Percentiles rank a stretch among this genome's conserved stretches.
phyloP scores from a whole-genome alignment of 352 stramenopile genomes.

The Phytophthora crassamura region DNA sequence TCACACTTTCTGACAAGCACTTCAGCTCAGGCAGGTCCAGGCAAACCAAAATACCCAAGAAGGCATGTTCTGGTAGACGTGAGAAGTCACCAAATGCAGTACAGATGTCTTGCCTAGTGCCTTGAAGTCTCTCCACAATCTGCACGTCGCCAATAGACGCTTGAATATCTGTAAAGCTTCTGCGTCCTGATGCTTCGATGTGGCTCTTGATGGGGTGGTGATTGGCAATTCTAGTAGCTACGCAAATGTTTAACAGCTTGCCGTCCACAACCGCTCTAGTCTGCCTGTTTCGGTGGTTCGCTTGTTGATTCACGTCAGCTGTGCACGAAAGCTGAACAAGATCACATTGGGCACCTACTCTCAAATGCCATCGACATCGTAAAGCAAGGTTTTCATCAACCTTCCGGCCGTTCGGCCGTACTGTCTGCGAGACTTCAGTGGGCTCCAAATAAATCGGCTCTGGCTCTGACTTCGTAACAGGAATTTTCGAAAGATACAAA shows the following conservation, averaged over 20 bases:
- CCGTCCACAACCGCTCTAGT: constrained; percentile 17
- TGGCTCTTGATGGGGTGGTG: constrained; percentile 42
- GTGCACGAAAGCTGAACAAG: constrained; percentile 21
- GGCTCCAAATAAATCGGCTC: background rate
- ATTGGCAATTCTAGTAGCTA: constrained; percentile 47
- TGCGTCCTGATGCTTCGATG: background rate
- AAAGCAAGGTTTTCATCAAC: background rate
- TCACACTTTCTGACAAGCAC: constrained; percentile 33
- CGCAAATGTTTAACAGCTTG: constrained; percentile 29
- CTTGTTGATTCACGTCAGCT: constrained; percentile 31
- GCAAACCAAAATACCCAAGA: constrained; percentile 60
- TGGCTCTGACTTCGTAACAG: constrained; percentile 15
- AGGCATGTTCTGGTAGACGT: constrained; percentile 41
- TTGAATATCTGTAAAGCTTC: constrained; percentile 51
- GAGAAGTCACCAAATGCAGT: constrained; percentile 51
- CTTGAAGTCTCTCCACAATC: constrained; percentile 42
- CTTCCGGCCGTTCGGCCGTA: constrained; percentile 1
- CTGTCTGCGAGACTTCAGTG: constrained; percentile 2
- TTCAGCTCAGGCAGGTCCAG: constrained; percentile 49
- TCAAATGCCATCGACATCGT: constrained; percentile 33
- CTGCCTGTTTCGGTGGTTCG: constrained; percentile 1
- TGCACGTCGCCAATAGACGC: constrained; percentile 41
- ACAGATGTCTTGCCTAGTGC: constrained; percentile 4
- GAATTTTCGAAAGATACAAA: constrained; percentile 50
- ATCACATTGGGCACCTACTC: constrained; percentile 41